These are phyloP conservation scores for Bipolaris sorokiniana DNA, from an alignment of 2,329 filamentous ascomycete genomes.

Conservation along the genomic window DNA sequence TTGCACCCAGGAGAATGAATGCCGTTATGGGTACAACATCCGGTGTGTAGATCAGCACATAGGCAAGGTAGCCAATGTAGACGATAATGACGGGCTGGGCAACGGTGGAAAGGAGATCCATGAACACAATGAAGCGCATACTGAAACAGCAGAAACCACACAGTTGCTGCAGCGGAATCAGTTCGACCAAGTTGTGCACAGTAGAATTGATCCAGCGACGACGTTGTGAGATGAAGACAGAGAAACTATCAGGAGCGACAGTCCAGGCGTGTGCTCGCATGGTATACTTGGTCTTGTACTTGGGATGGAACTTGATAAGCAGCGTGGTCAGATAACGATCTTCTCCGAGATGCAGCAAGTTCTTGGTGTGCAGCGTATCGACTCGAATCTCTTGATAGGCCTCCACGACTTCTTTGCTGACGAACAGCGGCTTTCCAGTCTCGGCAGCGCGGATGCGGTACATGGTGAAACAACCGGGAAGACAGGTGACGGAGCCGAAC, in stretches of 20 bases:
- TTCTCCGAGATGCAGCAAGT: slow-evolving; percentile 92
- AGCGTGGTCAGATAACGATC: slow-evolving; percentile 97
- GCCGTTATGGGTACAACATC: slow-evolving; percentile 78
- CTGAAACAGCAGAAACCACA: slow-evolving; percentile 99
- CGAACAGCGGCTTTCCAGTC: slow-evolving; percentile 93
- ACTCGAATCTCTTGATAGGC: slow-evolving; percentile 91
- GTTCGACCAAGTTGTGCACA: slow-evolving; percentile 94
- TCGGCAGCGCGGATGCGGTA: slow-evolving; percentile 95
- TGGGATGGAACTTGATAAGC: slow-evolving; percentile 86
- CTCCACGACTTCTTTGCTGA: slow-evolving; percentile 89
- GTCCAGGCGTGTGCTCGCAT: slow-evolving; percentile 94
- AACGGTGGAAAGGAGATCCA: slow-evolving; percentile 89
- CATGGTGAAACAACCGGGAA: slow-evolving; percentile 99
- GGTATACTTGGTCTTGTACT: slow-evolving; percentile 99
- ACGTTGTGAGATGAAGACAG: slow-evolving; percentile 95
- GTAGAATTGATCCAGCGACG: slow-evolving; percentile 99
- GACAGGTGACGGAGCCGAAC: slow-evolving; percentile 95
- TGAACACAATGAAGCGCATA: slow-evolving; percentile 97
- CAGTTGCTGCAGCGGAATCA: slow-evolving; percentile 89
- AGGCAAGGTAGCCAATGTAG: slow-evolving; percentile 89
- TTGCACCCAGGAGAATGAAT: slow-evolving; percentile 89
- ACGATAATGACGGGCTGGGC: slow-evolving; percentile 89
- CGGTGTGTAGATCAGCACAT: slow-evolving; percentile 67
- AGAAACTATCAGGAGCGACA: slow-evolving; percentile 92
- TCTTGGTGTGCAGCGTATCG: slow-evolving; percentile 99